These are phyloP conservation scores for Salix viminalis DNA, from an alignment of 345 rosid species.

Conservation along the genomic window DNA sequence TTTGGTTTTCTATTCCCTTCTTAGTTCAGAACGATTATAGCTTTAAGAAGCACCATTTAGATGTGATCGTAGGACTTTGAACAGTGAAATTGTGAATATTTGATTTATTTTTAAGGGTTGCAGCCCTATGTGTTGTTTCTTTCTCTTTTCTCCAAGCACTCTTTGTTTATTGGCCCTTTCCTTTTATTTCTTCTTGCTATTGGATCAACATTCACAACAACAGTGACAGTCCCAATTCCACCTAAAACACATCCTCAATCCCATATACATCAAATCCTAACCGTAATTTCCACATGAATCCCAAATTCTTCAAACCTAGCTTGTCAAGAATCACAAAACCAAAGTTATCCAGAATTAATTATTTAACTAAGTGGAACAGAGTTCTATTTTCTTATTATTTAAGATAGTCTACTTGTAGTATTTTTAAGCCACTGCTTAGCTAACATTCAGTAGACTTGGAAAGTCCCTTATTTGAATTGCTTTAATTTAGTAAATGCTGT, in stretches of 20 bases:
- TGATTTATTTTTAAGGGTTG: background rate
- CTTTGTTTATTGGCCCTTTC: background rate
- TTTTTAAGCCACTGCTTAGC: no score
- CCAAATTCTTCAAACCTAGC: no score
- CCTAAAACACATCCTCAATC: background rate
- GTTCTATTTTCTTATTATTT: no score
- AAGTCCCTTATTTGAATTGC: no score
- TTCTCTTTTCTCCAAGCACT: background rate
- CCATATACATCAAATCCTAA: no score
- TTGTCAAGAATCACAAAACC: no score
- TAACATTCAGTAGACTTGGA: no score
- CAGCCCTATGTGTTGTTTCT: background rate
- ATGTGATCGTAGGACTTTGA: background rate
- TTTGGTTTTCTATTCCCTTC: background rate
- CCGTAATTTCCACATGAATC: no score
- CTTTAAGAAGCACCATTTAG: background rate
- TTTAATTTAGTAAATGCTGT: no score
- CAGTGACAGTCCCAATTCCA: background rate
- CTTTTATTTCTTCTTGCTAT: background rate
- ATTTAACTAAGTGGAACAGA: no score
- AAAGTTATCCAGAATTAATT: no score
- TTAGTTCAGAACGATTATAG: background rate
- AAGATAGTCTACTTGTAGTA: no score
- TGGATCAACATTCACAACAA: background rate
- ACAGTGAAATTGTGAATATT: background rate